Evolutionary conservation across 2,329 filamentous ascomycete species (phyloP).

Genomic region (Fusarium burgessii): DNA sequence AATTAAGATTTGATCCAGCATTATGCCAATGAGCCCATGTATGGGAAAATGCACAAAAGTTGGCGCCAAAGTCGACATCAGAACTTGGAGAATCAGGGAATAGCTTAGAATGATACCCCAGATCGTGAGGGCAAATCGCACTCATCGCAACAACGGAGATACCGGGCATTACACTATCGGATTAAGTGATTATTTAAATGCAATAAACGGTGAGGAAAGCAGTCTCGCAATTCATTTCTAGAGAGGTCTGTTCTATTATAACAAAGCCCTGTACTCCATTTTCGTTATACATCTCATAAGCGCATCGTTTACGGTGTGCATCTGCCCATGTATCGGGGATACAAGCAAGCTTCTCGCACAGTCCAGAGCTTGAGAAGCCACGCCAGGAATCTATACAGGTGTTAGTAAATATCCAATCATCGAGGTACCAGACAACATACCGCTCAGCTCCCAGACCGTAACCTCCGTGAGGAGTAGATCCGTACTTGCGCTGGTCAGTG

Average conservation of each 20-base stretch:
- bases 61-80: neutral
- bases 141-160: slow-evolving; percentile 9
- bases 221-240: slow-evolving; percentile 32
- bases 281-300: slow-evolving; percentile 26
- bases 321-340: slow-evolving; percentile 83
- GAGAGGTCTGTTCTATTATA: slow-evolving; percentile 27
- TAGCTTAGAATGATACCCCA: slow-evolving; percentile 27
- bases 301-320: slow-evolving; percentile 73
- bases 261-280: slow-evolving; percentile 31
- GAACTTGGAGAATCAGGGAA: neutral
- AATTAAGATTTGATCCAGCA: slow-evolving; percentile 9
- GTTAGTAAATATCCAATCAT: slow-evolving; percentile 4
- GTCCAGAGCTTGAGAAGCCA: slow-evolving; percentile 75
- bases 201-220: slow-evolving; percentile 19
- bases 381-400: slow-evolving; percentile 60
- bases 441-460: slow-evolving; percentile 94
- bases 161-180: slow-evolving; percentile 6
- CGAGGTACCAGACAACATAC: neutral
- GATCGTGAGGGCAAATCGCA: neutral
- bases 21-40: neutral
- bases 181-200: neutral
- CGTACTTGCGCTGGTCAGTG: slow-evolving; percentile 95
- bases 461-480: slow-evolving; percentile 89
- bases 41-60: neutral
- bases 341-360: slow-evolving; percentile 76